A percentile compares a stretch with the other conserved stretches of the same genome.
phyloP scores from a whole-genome alignment of 2,329 filamentous ascomycete genomes.

The Fusarium nematophilum region DNA sequence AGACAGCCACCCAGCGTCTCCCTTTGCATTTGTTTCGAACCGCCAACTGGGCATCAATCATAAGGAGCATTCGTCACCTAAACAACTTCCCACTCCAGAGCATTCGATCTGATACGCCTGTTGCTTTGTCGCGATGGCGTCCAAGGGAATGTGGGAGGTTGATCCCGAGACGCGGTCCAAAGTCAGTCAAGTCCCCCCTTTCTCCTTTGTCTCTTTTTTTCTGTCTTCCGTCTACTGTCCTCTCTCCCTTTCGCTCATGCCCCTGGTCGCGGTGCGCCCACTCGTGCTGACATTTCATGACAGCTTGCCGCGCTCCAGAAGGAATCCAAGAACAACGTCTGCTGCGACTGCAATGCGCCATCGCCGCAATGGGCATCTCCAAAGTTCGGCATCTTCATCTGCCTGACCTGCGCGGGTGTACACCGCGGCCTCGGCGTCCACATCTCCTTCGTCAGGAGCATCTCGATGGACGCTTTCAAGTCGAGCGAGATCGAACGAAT shows the following conservation, averaged over 20 bases:
- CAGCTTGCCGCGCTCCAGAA: slow-evolving; percentile 94
- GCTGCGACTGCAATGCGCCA: slow-evolving; percentile 95
- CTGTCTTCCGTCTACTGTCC: slow-evolving; percentile 3
- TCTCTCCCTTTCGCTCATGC: background rate
- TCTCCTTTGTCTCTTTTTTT: slow-evolving; percentile 18
- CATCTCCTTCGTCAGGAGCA: slow-evolving; percentile 96
- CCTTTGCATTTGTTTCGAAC: slow-evolving; percentile 30
- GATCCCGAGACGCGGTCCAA: slow-evolving; percentile 97
- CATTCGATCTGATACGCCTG: slow-evolving; percentile 11
- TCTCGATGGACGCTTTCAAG: slow-evolving; percentile 99
- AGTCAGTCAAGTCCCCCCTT: slow-evolving; percentile 61
- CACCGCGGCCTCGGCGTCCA: slow-evolving; percentile 96
- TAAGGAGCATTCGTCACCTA: slow-evolving; percentile 8
- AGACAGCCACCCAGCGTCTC: slow-evolving; percentile 29
- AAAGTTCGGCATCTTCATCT: slow-evolving; percentile 99
- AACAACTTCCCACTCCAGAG: slow-evolving; percentile 5
- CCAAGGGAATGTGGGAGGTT: slow-evolving; percentile 96
- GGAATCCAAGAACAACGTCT: slow-evolving; percentile 86
- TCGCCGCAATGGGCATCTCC: slow-evolving; percentile 98
- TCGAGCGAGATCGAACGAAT: slow-evolving; percentile 91
- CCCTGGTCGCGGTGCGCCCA: slow-evolving; percentile 7
- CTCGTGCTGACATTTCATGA: slow-evolving; percentile 25
- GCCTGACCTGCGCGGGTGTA: slow-evolving; percentile 92
- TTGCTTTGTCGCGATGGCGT: slow-evolving; percentile 59
- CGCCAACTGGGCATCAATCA: slow-evolving; percentile 29